Evolutionary conservation across 1,139 yeast species (phyloP).

Genomic region (Nakaseomyces sp.): DNA sequence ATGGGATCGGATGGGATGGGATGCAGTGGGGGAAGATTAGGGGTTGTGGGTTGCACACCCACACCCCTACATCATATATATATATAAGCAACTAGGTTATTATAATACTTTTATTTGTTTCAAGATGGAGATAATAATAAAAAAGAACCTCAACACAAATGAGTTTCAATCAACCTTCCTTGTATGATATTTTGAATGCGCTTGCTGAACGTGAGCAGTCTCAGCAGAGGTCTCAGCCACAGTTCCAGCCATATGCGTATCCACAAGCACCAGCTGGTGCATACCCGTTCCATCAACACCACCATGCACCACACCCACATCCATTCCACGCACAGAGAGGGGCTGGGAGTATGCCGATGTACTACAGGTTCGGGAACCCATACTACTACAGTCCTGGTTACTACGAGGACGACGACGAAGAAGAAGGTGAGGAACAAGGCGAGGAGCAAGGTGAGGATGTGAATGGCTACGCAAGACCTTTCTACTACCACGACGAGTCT

Average conservation of each 20-base stretch:
- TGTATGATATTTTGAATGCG: slow-evolving; percentile 27
- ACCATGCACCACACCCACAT: background rate
- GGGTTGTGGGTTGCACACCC: too few species aligned
- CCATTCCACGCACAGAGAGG: slow-evolving; percentile 9
- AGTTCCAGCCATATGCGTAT: slow-evolving; percentile 7
- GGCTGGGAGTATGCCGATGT: slow-evolving; percentile 4
- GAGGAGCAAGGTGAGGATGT: slow-evolving; percentile 10
- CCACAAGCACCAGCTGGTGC: too few species aligned
- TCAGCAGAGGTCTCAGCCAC: slow-evolving; percentile 6
- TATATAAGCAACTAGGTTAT: too few species aligned
- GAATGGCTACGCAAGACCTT: slow-evolving; percentile 7
- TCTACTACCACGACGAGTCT: slow-evolving; percentile 10
- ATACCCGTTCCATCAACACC: too few species aligned
- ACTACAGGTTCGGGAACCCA: slow-evolving; percentile 15
- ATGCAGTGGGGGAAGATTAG: too few species aligned
- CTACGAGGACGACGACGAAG: slow-evolving; percentile 15
- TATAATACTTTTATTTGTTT: too few species aligned
- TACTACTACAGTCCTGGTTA: slow-evolving; percentile 22
- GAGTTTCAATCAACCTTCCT: slow-evolving; percentile 29
- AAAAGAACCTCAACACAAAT: too few species aligned
- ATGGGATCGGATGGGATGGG: too few species aligned
- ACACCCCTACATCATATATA: too few species aligned
- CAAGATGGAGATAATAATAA: too few species aligned
- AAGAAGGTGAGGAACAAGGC: slow-evolving; percentile 13
- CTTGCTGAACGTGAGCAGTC: slow-evolving; percentile 17